A percentile compares a stretch with the other conserved stretches of the same genome.
Evolutionary conservation across 768 basidiomycete species (phyloP).

Genomic region (Auricularia sp.): DNA sequence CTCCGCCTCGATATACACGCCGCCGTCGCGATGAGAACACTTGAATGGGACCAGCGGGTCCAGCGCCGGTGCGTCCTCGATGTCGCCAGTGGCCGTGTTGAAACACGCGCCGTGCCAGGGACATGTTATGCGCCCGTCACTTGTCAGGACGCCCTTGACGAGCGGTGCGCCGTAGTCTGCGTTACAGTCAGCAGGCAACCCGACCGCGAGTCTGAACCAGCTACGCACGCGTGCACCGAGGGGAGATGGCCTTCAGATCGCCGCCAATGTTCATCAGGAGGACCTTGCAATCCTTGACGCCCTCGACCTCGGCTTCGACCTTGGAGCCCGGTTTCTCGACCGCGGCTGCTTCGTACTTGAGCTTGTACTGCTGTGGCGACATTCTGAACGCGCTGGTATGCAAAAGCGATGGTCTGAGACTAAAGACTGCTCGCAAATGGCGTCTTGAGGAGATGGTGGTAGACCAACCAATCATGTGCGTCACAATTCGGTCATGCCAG

Average conservation of each 20-base stretch:
- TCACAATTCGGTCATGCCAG: not conserved
- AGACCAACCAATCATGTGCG: not conserved
- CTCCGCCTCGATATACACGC: conserved; percentile 71
- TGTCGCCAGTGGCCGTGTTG: conserved; percentile 75
- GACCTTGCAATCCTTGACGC: conserved; percentile 1
- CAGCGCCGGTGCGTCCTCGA: conserved; percentile 86
- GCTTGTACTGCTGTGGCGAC: not conserved
- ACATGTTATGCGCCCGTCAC: conserved; percentile 73
- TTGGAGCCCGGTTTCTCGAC: not conserved
- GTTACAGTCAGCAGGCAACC: no score
- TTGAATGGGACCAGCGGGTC: conserved; percentile 72
- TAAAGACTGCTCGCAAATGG: not conserved
- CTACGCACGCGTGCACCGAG: not conserved
- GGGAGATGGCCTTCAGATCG: not conserved
- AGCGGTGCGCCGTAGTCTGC: conserved; percentile 76
- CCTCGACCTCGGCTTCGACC: not conserved
- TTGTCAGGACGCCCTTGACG: conserved; percentile 51
- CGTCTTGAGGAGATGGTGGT: not conserved
- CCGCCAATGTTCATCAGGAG: not conserved
- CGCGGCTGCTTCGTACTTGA: not conserved
- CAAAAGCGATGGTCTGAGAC: not conserved
- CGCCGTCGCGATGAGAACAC: conserved; percentile 52
- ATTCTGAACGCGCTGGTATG: not conserved
- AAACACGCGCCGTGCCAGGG: conserved; percentile 81
- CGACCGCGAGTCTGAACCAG: no score